Evolutionary conservation across 2,329 filamentous ascomycete species (phyloP).

Genomic region (Paecilomyces niveus): DNA sequence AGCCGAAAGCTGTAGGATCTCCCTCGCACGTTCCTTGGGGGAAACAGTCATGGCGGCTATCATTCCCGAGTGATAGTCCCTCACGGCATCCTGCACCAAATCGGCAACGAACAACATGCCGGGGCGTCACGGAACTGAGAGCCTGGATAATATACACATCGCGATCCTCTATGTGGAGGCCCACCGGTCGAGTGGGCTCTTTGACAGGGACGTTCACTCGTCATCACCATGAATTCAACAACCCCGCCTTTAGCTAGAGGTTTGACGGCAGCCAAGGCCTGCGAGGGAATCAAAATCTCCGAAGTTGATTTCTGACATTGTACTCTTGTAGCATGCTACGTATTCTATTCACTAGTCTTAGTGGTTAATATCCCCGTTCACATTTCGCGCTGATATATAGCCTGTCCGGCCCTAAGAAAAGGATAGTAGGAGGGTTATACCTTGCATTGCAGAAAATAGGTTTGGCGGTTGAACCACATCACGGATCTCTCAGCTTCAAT

Average conservation of each 20-base stretch:
- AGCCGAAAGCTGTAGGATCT: background rate
- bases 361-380: background rate
- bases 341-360: background rate
- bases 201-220: background rate
- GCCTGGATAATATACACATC: background rate
- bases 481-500: background rate
- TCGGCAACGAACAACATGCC: background rate
- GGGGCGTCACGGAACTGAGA: background rate
- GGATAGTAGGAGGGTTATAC: too few relatives aligned
- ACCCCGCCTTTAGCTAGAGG: background rate
- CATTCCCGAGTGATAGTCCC: background rate
- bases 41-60: background rate
- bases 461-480: background rate
- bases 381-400: background rate
- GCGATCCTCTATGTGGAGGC: background rate
- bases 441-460: too few relatives aligned
- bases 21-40: background rate
- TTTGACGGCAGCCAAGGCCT: background rate
- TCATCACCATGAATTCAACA: background rate
- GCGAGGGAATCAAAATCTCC: background rate
- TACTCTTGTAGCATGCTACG: background rate
- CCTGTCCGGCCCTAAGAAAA: background rate
- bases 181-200: background rate
- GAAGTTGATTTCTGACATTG: background rate
- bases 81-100: background rate